A percentile compares a stretch with the other conserved stretches of the same genome.
Evolutionary conservation across 2,329 filamentous ascomycete species (phyloP).

Genomic region (Tolypocladium tundrense): DNA sequence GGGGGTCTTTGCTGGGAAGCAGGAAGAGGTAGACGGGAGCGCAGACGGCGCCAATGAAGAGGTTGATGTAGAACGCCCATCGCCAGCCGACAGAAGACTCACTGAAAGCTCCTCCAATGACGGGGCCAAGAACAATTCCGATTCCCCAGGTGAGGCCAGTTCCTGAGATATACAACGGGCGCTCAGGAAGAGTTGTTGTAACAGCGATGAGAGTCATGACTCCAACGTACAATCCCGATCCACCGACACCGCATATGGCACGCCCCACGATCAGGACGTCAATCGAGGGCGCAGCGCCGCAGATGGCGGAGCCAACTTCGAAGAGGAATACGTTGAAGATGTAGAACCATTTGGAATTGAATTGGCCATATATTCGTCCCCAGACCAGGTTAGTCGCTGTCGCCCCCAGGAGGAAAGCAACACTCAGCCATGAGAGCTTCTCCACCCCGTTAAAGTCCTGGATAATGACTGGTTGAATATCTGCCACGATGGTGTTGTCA

Average conservation of each 20-base stretch:
- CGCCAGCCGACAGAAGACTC: not conserved
- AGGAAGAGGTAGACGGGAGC: constrained; percentile 16
- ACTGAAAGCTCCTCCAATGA: constrained; percentile 12
- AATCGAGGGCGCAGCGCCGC: constrained; percentile 18
- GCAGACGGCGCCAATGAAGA: constrained; percentile 26
- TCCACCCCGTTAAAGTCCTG: constrained; percentile 23
- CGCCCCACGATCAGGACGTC: constrained; percentile 26
- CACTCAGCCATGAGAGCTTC: constrained; percentile 22
- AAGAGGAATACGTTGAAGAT: constrained; percentile 12
- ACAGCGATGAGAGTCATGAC: constrained; percentile 1
- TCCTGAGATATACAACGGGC: constrained; percentile 8
- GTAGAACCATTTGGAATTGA: constrained; percentile 20
- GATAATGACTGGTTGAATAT: constrained; percentile 16
- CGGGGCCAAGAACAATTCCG: constrained; percentile 34
- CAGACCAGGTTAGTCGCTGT: constrained; percentile 16
- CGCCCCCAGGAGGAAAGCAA: constrained; percentile 15
- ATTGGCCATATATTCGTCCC: constrained; percentile 21
- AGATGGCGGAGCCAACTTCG: constrained; percentile 15
- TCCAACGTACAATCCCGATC: constrained; percentile 3
- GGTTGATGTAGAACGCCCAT: constrained; percentile 42
- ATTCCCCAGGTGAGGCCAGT: constrained; percentile 28
- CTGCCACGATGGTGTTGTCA: constrained; percentile 13
- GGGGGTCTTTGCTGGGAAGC: constrained; percentile 10
- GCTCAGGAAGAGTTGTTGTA: not conserved
- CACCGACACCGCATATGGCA: constrained; percentile 12